phyloP scores from a whole-genome alignment of 2,329 filamentous ascomycete species.

The Xylaria sp. region DNA sequence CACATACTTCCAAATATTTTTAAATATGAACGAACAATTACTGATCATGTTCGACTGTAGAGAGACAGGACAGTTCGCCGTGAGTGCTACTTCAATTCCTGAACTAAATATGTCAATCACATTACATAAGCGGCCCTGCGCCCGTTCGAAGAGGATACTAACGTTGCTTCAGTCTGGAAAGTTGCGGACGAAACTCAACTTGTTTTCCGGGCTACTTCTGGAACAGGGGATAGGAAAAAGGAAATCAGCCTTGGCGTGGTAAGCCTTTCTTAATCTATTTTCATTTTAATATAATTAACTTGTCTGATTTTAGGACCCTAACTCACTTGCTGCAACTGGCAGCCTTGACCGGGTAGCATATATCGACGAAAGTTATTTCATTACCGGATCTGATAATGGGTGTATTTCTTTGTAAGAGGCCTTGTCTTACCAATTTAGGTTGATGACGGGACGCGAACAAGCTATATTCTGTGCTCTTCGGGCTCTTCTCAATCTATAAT shows the following conservation, averaged over 20 bases:
- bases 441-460: neutral
- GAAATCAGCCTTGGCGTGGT: constrained; percentile 32
- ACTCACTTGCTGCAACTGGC: constrained; percentile 75
- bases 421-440: neutral
- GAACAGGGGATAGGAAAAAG: constrained; percentile 66
- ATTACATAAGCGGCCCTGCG: neutral
- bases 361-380: constrained; percentile 87
- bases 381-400: constrained; percentile 94
- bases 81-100: constrained; percentile 18
- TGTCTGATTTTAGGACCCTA: constrained; percentile 52
- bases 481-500: neutral
- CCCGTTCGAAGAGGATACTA: neutral
- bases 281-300: constrained; percentile 23
- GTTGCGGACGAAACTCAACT: constrained; percentile 95
- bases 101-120: neutral
- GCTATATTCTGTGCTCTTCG: neutral
- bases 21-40: neutral
- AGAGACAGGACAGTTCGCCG: constrained; percentile 86
- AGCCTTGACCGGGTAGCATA: constrained; percentile 93
- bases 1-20: neutral
- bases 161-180: constrained; percentile 75
- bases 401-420: constrained; percentile 77
- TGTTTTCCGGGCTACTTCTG: constrained; percentile 85
- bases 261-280: constrained; percentile 5
- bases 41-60: constrained; percentile 19